These are phyloP conservation scores for Oenanthe javanica DNA, from an alignment of 140 eudicot species.

Conservation along the genomic window DNA sequence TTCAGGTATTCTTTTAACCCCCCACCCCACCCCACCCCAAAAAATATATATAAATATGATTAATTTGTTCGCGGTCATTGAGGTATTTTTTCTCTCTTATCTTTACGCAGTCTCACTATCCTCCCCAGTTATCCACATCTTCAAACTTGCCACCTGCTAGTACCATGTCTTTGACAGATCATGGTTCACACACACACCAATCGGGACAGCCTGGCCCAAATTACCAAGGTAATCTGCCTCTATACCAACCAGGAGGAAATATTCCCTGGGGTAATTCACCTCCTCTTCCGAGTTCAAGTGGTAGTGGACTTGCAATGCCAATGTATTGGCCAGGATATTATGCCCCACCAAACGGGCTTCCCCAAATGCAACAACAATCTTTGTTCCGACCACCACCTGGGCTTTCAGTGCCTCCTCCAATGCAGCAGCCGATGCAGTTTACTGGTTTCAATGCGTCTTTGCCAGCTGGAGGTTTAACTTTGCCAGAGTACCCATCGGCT, in stretches of 20 bases:
- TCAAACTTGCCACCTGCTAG: conserved; percentile 47
- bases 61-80: neutral
- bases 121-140: conserved; percentile 53
- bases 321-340: conserved; percentile 91
- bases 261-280: conserved; percentile 73
- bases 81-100: neutral
- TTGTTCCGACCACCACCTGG: conserved; percentile 72
- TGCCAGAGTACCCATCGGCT: conserved; percentile 47
- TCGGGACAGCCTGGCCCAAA: conserved; percentile 57
- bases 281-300: conserved; percentile 47
- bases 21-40: neutral
- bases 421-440: conserved; percentile 68
- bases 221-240: conserved; percentile 58
- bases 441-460: conserved; percentile 44
- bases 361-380: conserved; percentile 72
- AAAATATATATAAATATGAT: neutral
- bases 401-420: conserved; percentile 48
- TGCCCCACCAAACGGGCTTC: conserved; percentile 65
- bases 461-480: conserved; percentile 44
- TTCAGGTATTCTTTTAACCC: conserved; percentile 41
- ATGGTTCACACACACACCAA: conserved; percentile 39
- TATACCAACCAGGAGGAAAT: conserved; percentile 80
- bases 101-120: conserved; percentile 73
- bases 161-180: conserved; percentile 34
- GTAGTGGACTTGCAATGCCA: conserved; percentile 63